These are phyloP conservation scores for Geotrichum ghanense DNA, from an alignment of 805 yeast genomes.

Conservation along the genomic window DNA sequence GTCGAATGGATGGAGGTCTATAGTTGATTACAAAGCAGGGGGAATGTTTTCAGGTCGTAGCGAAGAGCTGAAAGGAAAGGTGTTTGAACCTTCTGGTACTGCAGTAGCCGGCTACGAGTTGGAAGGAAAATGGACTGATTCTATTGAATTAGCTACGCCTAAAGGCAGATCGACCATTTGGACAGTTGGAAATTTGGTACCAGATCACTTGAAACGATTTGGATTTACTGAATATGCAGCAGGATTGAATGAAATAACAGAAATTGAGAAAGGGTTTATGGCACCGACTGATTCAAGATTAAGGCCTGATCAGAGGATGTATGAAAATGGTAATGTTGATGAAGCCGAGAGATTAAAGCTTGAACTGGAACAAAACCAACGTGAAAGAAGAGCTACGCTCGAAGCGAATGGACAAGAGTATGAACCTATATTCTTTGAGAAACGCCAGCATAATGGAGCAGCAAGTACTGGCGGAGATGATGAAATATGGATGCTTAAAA, in stretches of 20 bases:
- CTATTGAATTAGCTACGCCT: conserved; percentile 35
- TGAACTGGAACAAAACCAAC: conserved; percentile 65
- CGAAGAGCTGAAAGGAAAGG: conserved; percentile 37
- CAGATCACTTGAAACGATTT: conserved; percentile 49
- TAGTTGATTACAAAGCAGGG: conserved; percentile 63
- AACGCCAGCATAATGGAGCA: conserved; percentile 21
- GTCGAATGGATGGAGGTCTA: conserved; percentile 57
- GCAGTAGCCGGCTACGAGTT: conserved; percentile 16
- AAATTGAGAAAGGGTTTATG: conserved; percentile 47
- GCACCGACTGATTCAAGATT: conserved; percentile 85
- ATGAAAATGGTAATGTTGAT: conserved; percentile 59
- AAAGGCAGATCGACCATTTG: conserved; percentile 37
- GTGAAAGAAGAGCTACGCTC: conserved; percentile 55
- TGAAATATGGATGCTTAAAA: conserved; percentile 43
- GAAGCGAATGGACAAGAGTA: conserved; percentile 37
- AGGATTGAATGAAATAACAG: conserved; percentile 66
- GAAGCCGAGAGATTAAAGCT: conserved; percentile 63
- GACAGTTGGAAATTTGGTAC: conserved; percentile 57
- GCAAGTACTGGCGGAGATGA: conserved; percentile 22
- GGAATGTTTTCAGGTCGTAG: conserved; percentile 82
- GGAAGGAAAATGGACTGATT: conserved; percentile 78
- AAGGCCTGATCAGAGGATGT: conserved; percentile 72
- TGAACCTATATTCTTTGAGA: conserved; percentile 53
- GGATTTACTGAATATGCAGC: conserved; percentile 84
- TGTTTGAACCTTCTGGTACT: conserved; percentile 26